These are phyloP conservation scores for Fusarium penzigii DNA, from an alignment of 2,329 filamentous ascomycete species.

Conservation along the genomic window DNA sequence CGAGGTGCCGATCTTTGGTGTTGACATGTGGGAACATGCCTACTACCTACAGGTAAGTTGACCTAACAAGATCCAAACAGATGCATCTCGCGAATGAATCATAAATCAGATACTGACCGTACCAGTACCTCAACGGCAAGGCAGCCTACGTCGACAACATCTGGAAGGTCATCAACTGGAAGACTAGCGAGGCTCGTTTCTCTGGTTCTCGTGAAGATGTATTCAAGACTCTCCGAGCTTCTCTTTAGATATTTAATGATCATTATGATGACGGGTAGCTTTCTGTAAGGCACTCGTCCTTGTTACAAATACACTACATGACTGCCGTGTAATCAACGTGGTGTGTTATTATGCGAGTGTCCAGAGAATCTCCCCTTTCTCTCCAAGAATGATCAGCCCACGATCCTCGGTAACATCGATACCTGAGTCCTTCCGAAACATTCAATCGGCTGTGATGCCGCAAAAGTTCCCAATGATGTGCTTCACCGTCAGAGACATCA, in stretches of 20 bases:
- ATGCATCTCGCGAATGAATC: background rate
- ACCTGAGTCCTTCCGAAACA: background rate
- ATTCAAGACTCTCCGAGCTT: constrained; percentile 46
- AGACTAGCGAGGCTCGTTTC: constrained; percentile 66
- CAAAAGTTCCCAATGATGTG: constrained; percentile 11
- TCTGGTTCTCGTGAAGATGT: constrained; percentile 47
- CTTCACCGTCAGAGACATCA: constrained; percentile 18
- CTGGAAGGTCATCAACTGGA: constrained; percentile 80
- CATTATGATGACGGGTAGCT: background rate
- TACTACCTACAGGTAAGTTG: constrained; percentile 75
- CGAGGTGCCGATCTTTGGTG: constrained; percentile 70
- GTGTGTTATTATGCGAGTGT: background rate
- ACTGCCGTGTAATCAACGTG: background rate
- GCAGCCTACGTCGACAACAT: constrained; percentile 74
- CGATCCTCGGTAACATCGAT: background rate
- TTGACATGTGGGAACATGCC: constrained; percentile 94
- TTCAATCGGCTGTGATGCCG: constrained; percentile 4
- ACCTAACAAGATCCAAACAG: background rate
- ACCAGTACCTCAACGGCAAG: constrained; percentile 74
- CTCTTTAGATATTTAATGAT: constrained; percentile 32
- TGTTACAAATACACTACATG: background rate
- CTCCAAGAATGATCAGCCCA: background rate
- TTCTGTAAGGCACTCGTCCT: too few species aligned
- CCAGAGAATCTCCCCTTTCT: background rate
- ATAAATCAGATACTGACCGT: constrained; percentile 7